A percentile compares a stretch with the other conserved stretches of the same genome.
Evolutionary conservation across 1,139 yeast genomes (phyloP).

Genomic region (Suhomyces kunorum): DNA sequence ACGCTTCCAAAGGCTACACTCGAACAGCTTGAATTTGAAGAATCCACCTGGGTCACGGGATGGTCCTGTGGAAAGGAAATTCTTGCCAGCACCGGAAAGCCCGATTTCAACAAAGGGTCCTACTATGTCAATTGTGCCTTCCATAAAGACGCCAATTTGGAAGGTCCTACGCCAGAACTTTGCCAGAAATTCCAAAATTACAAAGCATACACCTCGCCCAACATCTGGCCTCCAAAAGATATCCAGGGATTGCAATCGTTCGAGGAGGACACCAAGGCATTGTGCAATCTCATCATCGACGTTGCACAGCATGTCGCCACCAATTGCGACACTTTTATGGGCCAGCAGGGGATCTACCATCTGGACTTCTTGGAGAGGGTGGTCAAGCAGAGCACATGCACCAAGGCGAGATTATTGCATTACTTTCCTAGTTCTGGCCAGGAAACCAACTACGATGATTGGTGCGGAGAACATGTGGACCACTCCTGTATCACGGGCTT

Average conservation of each 20-base stretch:
- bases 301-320: conserved; percentile 54
- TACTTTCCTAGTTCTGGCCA: conserved; percentile 40
- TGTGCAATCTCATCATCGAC: conserved; percentile 50
- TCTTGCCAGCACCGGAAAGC: conserved; percentile 38
- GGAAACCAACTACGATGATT: conserved; percentile 32
- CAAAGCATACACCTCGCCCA: conserved; percentile 50
- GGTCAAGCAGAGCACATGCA: conserved; percentile 52
- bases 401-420: conserved; percentile 62
- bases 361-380: conserved; percentile 44
- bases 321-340: conserved; percentile 53
- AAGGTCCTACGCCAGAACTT: conserved; percentile 45
- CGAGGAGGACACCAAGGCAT: conserved; percentile 36
- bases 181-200: conserved; percentile 33
- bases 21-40: conserved; percentile 46
- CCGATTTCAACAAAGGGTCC: conserved; percentile 59
- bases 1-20: conserved; percentile 39
- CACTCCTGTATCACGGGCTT: conserved; percentile 65
- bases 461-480: conserved; percentile 71
- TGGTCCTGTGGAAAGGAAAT: conserved; percentile 69
- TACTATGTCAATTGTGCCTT: conserved; percentile 63
- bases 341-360: conserved; percentile 31
- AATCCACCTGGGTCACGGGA: conserved; percentile 55
- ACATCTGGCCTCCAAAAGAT: conserved; percentile 52
- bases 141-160: conserved; percentile 42
- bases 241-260: conserved; percentile 28